Base-by-base conservation (phyloP, 495 filamentous ascomycete genomes). In the Echria macrotheca region DNA sequence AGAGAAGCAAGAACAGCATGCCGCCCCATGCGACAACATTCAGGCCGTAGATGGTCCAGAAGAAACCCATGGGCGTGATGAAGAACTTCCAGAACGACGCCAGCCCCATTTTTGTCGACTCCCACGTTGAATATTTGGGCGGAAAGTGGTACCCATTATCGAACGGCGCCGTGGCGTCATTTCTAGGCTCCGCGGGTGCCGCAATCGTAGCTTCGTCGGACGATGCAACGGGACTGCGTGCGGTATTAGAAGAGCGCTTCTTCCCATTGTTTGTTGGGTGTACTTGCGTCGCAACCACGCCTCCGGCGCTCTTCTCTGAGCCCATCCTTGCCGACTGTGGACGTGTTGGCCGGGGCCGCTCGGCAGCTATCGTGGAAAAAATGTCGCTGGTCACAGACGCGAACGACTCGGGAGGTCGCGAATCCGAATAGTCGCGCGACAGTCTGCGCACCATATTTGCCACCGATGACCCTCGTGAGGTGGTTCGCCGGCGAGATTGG, bases 1-100 rank as follows among this genome's bases (percentile, higher is more conserved):
- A 80, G 45, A 94, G 74, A 7, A 95, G 76, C 14, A 94, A 73
- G 70, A 95, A 91, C 15, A 94, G 71, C 89, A 95, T 94, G 28
- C 82, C 86, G 44, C 89, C 89, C 89, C 89, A 95, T 7, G 87
- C 89, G 4, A 94, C 73, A 2, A 93, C 76, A 44, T 86, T 87
- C 28, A 93, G 78, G 15, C 82, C 82, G 68, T 95, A 94, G 33
- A 94, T 63, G 2, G 79, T 83, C 36, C 89, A 72, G 51, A 88
- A 69, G 63, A 89, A 85, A 9, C 88, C 87, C 54, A 80, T 65
- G 0, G 84, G 84, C 0, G 86, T 89, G 8, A 55, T 70, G 58
- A 72, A 69, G 56, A 71, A 75, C 12, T 69, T 55, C 64, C 80
- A 71, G 52, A 81, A 77, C 54, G 79, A 78, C 38, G 69, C 70